These are phyloP conservation scores for Microcos paniculata DNA, from an alignment of 345 rosid genomes.

Conservation along the genomic window DNA sequence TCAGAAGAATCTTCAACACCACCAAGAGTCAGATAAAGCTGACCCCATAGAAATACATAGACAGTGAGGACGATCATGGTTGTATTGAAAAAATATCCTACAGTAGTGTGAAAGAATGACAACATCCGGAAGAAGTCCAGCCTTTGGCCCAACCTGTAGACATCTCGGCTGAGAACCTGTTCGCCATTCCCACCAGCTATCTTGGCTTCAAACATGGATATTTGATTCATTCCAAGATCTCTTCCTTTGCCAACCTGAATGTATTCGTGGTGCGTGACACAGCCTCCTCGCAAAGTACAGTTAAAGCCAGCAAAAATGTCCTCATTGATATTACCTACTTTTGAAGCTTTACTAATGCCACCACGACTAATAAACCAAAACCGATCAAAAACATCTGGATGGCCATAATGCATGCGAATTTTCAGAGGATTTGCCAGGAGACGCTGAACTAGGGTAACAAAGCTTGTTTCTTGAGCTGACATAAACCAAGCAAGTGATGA, in stretches of 20 bases:
- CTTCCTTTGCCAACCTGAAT: constrained; percentile 93
- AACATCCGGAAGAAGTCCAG: no score
- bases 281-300: constrained; percentile 83
- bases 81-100: constrained; percentile 71
- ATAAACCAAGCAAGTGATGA: constrained; percentile 94
- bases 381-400: constrained; percentile 89
- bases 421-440: constrained; percentile 81
- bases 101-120: constrained; percentile 66
- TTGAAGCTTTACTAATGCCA: constrained; percentile 88
- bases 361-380: constrained; percentile 86
- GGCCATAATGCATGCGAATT: constrained; percentile 90
- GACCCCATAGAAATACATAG: constrained; percentile 76
- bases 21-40: constrained; percentile 78
- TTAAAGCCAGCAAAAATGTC: constrained; percentile 92
- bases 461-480: constrained; percentile 88
- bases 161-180: constrained; percentile 87
- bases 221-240: constrained; percentile 85
- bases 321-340: constrained; percentile 78
- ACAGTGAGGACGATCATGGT: constrained; percentile 64
- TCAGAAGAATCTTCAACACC: constrained; percentile 53
- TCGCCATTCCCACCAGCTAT: constrained; percentile 92
- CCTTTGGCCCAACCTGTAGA: constrained; percentile 80
- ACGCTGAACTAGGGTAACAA: constrained; percentile 86
- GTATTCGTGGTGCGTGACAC: constrained; percentile 88
- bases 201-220: constrained; percentile 84